Base-by-base conservation (phyloP, 805 yeast species). In the Ogataea ganodermae region DNA sequence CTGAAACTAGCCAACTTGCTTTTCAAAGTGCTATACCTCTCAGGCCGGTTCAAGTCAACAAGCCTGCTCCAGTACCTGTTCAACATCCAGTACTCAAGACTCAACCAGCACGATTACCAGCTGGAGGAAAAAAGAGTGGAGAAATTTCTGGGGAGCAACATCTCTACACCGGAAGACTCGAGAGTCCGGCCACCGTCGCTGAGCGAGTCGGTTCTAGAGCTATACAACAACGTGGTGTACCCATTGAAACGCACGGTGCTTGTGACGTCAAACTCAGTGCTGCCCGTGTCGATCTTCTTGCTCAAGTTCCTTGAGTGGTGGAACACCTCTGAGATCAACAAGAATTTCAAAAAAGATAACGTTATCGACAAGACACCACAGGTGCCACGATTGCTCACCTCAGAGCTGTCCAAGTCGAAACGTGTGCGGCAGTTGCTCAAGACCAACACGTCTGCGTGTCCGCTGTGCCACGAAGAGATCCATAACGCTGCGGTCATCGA, bases 271-370 rank as follows among this genome's bases (percentile, higher is more conserved):
- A 62, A 62, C 44, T 69, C 86, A 2, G 63, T 83, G 37, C 80
- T 92, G 67, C 97, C 97, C 0, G 75, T 85, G 0, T 88, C 95
- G 2, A 84, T 91, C 43, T 90, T 92, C 61, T 60, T 83, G 20
- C 73, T 91, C 50, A 89, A 89, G 67, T 88, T 91, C 57, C 72
- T 89, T 28, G 97, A 91, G 65, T 91, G 97, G 97, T 91, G 96
- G 95, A 81, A 82, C 51, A 78, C 86, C 21, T 81, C 90, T 13
- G 89, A 86, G 50, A 78, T 89, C 60, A 81, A 3, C 66, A 77
- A 3, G 78, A 79, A 59, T 59, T 85, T 49, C 40, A 74, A 79
- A 20, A 78, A 76, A 47, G 75, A 73, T 39, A 70, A 70, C 42
- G 71, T 42, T 4, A 30, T 46, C 13, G 47, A 47, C n/a, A 53